Evolutionary conservation across 768 basidiomycete genomes (phyloP).

Genomic region (Mycena venus): DNA sequence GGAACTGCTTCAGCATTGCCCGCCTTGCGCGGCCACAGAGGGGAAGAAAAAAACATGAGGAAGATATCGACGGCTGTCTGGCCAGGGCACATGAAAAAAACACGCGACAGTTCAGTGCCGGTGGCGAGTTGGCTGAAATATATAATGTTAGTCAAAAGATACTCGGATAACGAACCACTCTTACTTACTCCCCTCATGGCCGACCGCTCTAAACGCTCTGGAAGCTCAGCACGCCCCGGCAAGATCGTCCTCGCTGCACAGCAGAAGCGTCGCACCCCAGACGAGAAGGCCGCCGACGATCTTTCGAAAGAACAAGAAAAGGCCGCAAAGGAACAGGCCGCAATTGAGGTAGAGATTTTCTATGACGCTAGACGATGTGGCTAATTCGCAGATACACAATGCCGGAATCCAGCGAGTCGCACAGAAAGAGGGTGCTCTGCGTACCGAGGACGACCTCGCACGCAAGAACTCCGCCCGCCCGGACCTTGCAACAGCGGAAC

Average conservation of each 20-base stretch:
- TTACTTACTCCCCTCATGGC: not conserved
- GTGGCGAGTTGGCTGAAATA: too few species aligned
- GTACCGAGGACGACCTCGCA: not conserved
- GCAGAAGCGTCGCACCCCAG: not conserved
- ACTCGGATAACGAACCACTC: not conserved
- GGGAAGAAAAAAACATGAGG: too few species aligned
- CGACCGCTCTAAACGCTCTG: not conserved
- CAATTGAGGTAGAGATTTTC: not conserved
- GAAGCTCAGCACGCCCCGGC: not conserved
- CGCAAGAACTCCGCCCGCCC: too few species aligned
- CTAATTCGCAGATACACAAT: not conserved
- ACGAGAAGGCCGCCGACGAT: not conserved
- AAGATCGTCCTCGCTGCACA: not conserved
- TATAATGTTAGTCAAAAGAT: too few species aligned
- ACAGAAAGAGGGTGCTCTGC: not conserved
- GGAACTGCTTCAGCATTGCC: conserved; percentile 17
- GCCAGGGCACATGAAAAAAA: too few species aligned
- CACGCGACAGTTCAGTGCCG: not conserved
- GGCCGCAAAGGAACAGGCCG: not conserved
- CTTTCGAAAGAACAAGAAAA: not conserved
- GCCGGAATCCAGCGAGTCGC: not conserved
- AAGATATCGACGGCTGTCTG: too few species aligned
- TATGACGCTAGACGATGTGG: not conserved
- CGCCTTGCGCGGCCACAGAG: not conserved
- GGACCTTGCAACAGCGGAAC: too few species aligned